These are phyloP conservation scores for Immersiella caudata DNA, from an alignment of 495 filamentous ascomycete genomes.

Conservation along the genomic window DNA sequence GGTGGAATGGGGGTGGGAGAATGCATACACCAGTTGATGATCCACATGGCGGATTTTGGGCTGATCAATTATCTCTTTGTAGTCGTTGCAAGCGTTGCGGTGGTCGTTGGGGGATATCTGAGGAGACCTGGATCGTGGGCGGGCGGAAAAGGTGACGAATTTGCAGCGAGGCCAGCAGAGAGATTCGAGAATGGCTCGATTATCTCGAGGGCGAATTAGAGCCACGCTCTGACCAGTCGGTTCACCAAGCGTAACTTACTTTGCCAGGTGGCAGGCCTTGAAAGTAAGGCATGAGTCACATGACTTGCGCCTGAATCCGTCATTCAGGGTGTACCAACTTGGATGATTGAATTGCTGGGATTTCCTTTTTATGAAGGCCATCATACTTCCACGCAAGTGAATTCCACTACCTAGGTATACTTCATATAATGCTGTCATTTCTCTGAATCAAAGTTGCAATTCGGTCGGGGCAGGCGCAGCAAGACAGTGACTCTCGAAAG, in stretches of 20 bases:
- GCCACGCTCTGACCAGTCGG: slow-evolving; percentile 12
- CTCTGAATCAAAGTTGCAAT: too few relatives aligned
- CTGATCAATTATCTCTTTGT: slow-evolving; percentile 33
- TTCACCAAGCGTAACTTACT: not conserved
- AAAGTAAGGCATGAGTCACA: slow-evolving; percentile 16
- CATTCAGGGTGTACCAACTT: too few relatives aligned
- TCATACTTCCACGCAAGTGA: too few relatives aligned
- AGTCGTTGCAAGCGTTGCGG: not conserved
- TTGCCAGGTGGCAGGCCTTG: slow-evolving; percentile 9
- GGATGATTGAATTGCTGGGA: too few relatives aligned
- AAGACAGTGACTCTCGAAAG: too few relatives aligned
- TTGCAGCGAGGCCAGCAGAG: slow-evolving; percentile 9
- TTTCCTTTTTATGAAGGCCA: too few relatives aligned
- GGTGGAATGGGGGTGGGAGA: not conserved
- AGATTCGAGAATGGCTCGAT: slow-evolving; percentile 13
- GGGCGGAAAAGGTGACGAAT: not conserved
- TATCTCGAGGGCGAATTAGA: slow-evolving; percentile 15
- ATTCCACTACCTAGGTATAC: too few relatives aligned
- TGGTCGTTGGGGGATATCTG: not conserved
- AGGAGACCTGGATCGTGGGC: not conserved
- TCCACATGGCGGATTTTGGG: slow-evolving; percentile 71
- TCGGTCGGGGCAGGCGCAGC: too few relatives aligned
- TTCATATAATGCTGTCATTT: too few relatives aligned
- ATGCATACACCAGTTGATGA: slow-evolving; percentile 91
- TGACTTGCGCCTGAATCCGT: not conserved